These are phyloP conservation scores for maize (Zea mays) DNA, from an alignment of 176 grass and related monocot species.

Conservation along the genomic window Zm-B73-REFERENCE-NAM-5.0 NC_050101.1:72867501-72868000, in stretches of 20 bases:
- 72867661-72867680: background rate
- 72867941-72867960: conserved; percentile 40
- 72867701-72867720: conserved; percentile 30
- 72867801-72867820: conserved; percentile 97
- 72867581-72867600: conserved; percentile 99
- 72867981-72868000: conserved; percentile 51
- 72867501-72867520: too few species aligned
- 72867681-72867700: conserved; percentile 15
- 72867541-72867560: too few species aligned
- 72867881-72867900: conserved; percentile 93
- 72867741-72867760: conserved; percentile 26
- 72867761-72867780: conserved; percentile 95
- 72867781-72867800: conserved; percentile 96
- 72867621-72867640: background rate
- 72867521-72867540: too few species aligned
- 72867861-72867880: conserved; percentile 49
- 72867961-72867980: conserved; percentile 46
- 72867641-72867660: too few species aligned
- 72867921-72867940: conserved; percentile 54
- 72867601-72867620: conserved; percentile 50
- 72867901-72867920: conserved; percentile 81
- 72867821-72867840: conserved; percentile 19
- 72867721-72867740: conserved; percentile 24
- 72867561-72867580: conserved; percentile 91
- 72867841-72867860: conserved; percentile 31